phyloP scores from a whole-genome alignment of 257 asterid genomes.

The Solanum bukasovii region DNA sequence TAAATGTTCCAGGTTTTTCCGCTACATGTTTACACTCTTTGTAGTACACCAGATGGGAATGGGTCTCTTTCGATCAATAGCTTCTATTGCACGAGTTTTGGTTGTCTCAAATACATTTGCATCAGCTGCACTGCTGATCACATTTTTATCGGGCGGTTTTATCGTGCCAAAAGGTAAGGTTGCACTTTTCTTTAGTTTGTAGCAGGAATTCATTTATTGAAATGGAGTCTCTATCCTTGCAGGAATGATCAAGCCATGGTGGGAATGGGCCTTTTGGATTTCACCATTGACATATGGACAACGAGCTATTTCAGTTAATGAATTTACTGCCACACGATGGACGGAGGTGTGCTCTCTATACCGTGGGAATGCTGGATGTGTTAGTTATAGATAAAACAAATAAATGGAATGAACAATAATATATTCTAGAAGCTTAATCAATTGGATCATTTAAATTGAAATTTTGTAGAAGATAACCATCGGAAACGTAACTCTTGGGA shows the following conservation, averaged over 20 bases:
- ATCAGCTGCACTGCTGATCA: conserved; percentile 63
- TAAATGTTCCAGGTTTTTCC: conserved; percentile 54
- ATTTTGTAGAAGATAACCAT: conserved; percentile 32
- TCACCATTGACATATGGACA: conserved; percentile 83
- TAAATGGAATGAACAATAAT: background rate
- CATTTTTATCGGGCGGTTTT: conserved; percentile 79
- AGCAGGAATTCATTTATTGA: background rate
- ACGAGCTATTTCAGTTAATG: conserved; percentile 74
- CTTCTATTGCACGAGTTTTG: conserved; percentile 76
- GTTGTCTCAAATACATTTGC: conserved; percentile 77
- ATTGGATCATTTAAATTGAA: background rate
- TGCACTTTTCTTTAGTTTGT: background rate
- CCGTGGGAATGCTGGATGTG: background rate
- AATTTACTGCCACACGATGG: conserved; percentile 79
- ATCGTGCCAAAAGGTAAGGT: conserved; percentile 61
- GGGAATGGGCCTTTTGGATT: conserved; percentile 88
- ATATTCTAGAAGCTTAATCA: background rate
- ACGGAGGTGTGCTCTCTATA: conserved; percentile 37
- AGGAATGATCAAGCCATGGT: conserved; percentile 90
- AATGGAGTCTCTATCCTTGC: conserved; percentile 10
- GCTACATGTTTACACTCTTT: conserved; percentile 53
- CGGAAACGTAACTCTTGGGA: conserved; percentile 48
- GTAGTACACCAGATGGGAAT: conserved; percentile 82
- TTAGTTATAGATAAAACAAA: background rate
- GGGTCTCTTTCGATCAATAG: conserved; percentile 81